Evolutionary conservation across 164 flowering plant genomes (phyloP).

Genomic region (Paratinospora sagittata): DNA sequence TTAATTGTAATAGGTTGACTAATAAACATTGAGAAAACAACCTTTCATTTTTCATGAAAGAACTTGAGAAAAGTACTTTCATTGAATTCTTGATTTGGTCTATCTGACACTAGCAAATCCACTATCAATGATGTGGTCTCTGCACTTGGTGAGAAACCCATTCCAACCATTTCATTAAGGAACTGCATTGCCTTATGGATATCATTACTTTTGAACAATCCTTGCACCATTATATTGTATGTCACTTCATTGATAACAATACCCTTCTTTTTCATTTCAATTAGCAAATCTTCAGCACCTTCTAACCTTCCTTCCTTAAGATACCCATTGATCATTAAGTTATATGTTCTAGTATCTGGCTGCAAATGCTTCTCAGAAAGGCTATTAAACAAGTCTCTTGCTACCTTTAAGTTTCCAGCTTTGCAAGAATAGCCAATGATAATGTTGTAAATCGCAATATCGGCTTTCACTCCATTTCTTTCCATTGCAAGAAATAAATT

Average conservation of each 20-base stretch:
- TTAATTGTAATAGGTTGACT: too few species aligned
- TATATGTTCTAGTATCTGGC: not conserved
- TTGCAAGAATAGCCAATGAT: slow-evolving; percentile 1
- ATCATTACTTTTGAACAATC: not conserved
- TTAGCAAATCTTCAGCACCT: not conserved
- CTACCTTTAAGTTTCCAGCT: not conserved
- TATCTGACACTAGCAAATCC: not conserved
- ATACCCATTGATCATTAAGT: not conserved
- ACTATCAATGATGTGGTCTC: not conserved
- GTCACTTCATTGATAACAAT: not conserved
- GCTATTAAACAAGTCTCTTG: not conserved
- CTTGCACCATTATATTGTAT: not conserved
- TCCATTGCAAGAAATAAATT: not conserved
- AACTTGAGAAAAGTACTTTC: not conserved
- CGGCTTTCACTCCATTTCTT: not conserved
- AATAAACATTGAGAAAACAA: too few species aligned
- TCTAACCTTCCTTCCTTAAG: not conserved
- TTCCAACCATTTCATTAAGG: not conserved
- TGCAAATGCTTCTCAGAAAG: not conserved
- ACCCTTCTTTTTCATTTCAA: not conserved
- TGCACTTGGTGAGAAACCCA: not conserved
- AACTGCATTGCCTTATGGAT: not conserved
- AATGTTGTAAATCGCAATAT: not conserved
- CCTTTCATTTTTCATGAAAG: not conserved
- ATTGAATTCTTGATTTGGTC: not conserved